Evolutionary conservation across 169 alveolate species (phyloP).

Genomic region (Plasmodium falciparum): DNA sequence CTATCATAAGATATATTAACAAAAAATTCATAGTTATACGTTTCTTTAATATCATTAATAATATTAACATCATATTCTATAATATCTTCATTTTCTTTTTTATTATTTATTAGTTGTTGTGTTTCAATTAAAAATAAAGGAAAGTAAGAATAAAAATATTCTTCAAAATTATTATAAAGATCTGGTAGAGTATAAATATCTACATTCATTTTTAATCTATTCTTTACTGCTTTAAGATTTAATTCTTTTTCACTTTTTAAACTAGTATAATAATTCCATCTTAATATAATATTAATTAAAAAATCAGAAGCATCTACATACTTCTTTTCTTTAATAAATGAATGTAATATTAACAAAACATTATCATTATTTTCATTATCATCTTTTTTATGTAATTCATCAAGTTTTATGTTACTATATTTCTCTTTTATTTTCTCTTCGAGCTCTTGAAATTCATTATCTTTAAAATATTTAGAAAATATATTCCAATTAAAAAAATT

Average conservation of each 20-base stretch:
- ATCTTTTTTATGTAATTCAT: conserved; percentile 39
- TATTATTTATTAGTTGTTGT: conserved; percentile 69
- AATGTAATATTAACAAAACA: conserved; percentile 21
- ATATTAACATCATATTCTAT: conserved; percentile 39
- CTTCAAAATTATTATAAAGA: conserved; percentile 47
- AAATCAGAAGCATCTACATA: conserved; percentile 56
- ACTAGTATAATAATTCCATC: conserved; percentile 74
- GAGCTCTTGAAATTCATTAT: conserved; percentile 57
- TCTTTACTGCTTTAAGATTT: conserved; percentile 23
- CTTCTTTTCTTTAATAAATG: conserved; percentile 36
- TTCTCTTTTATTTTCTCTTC: conserved; percentile 52
- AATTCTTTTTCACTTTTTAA: conserved; percentile 64
- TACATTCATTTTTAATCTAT: conserved; percentile 70
- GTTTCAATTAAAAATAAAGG: conserved; percentile 73
- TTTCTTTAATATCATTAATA: conserved; percentile 22
- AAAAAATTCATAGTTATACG: conserved; percentile 20
- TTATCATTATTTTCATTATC: conserved; percentile 28
- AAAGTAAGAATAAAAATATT: conserved; percentile 56
- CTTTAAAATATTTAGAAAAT: conserved; percentile 30
- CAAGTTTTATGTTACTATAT: not conserved
- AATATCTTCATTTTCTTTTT: conserved; percentile 57
- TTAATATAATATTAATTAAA: conserved; percentile 44
- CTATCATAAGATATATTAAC: conserved; percentile 36
- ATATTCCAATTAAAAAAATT: conserved; percentile 65
- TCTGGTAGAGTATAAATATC: conserved; percentile 31